Percentiles rank a stretch among this genome's conserved stretches.
Conservation (phyloP, 257 asterid species). For the Coffea canephora region DNA sequence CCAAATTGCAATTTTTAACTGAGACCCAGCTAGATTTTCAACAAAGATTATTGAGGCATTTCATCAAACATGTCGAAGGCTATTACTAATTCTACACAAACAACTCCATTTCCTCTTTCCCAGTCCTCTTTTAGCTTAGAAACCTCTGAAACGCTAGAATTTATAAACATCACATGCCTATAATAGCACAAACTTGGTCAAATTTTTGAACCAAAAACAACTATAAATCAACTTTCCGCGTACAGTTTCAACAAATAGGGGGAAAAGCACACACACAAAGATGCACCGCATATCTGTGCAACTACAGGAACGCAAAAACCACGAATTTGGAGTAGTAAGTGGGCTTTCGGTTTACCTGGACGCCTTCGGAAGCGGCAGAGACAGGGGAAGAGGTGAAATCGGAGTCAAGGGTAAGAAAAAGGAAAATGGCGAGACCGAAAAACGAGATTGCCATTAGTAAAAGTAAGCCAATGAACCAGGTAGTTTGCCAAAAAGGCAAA, state of each 20-base stretch:
- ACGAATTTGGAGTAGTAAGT: neutral
- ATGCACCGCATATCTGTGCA: no score
- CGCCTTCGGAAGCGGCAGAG: conserved; percentile 92
- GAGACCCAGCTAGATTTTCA: neutral
- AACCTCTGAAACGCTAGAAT: neutral
- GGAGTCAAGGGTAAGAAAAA: conserved; percentile 59
- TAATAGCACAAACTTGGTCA: neutral
- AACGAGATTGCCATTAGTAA: conserved; percentile 68
- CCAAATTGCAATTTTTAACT: neutral
- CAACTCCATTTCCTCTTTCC: no score
- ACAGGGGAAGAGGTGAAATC: conserved; percentile 53
- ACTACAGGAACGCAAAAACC: neutral
- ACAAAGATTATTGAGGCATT: neutral
- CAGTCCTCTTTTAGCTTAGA: no score
- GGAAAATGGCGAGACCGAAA: conserved; percentile 59
- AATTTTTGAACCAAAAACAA: neutral
- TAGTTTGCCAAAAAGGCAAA: conserved; percentile 62
- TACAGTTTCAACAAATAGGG: neutral
- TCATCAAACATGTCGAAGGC: neutral
- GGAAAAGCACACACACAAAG: neutral
- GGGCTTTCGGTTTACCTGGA: conserved; percentile 46
- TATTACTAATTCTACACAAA: neutral
- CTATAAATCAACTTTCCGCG: neutral
- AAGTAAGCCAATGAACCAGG: conserved; percentile 53
- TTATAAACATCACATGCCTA: neutral